Evolutionary conservation across 2,329 filamentous ascomycete genomes (phyloP).

Genomic region (Aspergillus calidoustus): DNA sequence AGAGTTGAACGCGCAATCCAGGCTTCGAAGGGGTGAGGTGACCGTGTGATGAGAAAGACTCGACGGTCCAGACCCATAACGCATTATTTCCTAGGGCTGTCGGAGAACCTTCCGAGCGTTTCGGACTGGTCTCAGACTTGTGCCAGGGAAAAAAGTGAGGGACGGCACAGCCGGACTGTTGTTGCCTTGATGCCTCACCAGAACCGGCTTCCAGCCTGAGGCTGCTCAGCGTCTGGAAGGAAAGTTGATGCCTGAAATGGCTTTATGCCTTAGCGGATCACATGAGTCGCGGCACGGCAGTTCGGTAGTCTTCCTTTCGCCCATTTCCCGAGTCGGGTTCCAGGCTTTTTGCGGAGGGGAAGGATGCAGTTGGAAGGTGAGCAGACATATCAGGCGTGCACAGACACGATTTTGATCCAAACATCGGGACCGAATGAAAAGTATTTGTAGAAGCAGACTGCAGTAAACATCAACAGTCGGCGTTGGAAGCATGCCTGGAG

Average conservation of each 20-base stretch:
- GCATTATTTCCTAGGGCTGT: neutral
- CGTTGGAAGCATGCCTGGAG: neutral
- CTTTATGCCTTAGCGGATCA: constrained; percentile 16
- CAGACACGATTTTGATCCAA: neutral
- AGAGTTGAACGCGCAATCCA: neutral
- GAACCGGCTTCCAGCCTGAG: neutral
- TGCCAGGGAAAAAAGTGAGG: neutral
- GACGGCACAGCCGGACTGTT: neutral
- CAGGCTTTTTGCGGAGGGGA: neutral
- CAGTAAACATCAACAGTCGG: neutral
- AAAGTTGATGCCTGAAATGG: neutral
- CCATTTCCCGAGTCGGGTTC: constrained; percentile 15
- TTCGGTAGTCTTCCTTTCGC: constrained; percentile 20
- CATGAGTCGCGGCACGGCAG: constrained; percentile 15
- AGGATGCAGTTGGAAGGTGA: neutral
- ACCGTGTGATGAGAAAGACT: neutral
- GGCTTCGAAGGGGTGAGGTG: neutral
- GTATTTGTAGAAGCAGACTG: neutral
- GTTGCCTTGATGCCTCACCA: neutral
- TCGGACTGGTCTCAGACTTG: no score
- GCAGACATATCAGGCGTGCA: neutral
- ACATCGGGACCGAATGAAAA: neutral
- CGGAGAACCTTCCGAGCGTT: neutral
- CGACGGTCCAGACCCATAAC: neutral
- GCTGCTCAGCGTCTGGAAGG: neutral